Evolutionary conservation across 2,329 filamentous ascomycete genomes (phyloP), one percentile per base, ranked within the genome.

Genomic region (Apiospora sp.): DNA sequence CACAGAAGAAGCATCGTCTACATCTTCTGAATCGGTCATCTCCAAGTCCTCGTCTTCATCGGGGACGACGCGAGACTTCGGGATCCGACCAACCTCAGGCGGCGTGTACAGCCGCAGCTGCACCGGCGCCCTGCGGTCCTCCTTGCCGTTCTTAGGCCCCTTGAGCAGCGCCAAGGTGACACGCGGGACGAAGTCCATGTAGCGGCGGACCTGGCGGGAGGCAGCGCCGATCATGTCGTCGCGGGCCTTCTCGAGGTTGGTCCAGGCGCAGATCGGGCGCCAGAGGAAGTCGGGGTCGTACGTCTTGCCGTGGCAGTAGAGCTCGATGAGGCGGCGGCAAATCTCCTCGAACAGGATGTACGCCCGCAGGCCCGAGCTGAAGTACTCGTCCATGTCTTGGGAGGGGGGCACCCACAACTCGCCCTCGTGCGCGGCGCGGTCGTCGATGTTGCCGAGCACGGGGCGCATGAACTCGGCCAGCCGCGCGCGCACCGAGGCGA

Each of bases 111-210:
- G 12, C 58, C 34, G 34, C 1, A 13, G 12, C 58, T 4, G 30
- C 19, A 64, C 58, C 22, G 13, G 3, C 19, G 58, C 34, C 8
- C 12, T 7, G 0, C 34, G 34, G 3, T 64, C 34, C 19, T 64
- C 34, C 58, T 68, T 48, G 41, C 67, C 67, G 14, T 48, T 27
- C 27, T 44, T 48, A 14, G 67, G 67, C 27, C 14, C 14, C 41
- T 68, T 68, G n/a, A 68, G 6, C 67, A 68, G 41, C 19, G 67
- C 46, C 41, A 68, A 27, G 5, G 67, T 48, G 13, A 68, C 67
- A 6, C 67, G 41, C 14, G 67, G 67, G 13, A 24, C 46, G 7
- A 19, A 68, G 4, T 43, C 67, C 14, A 44, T 19, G 41, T 68
- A 48, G 24, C 44, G 41, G 27, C 67, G 67, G 2, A 68, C 41